A percentile compares a stretch with the other conserved stretches of the same genome.
These are phyloP conservation scores for Arachnopeziza araneosa DNA, from an alignment of 2,329 filamentous ascomycete genomes.

Conservation along the genomic window DNA sequence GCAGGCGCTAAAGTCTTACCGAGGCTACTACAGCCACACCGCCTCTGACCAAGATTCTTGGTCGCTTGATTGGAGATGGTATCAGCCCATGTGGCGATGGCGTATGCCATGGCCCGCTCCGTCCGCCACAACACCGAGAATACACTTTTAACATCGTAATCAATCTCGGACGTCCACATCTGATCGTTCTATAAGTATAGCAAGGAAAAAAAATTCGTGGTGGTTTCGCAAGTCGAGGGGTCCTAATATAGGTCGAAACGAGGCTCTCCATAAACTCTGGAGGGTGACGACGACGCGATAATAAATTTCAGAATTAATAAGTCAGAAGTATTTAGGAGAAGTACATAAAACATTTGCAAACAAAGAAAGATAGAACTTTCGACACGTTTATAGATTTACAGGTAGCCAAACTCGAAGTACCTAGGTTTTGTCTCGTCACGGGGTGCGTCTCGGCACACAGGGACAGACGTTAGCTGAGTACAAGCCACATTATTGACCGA, in stretches of 20 bases:
- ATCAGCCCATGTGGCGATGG: slow-evolving; percentile 2
- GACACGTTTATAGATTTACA: no score
- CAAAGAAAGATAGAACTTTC: no score
- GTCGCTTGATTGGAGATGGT: slow-evolving; percentile 5
- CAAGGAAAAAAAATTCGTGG: slow-evolving; percentile 1
- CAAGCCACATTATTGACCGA: background rate
- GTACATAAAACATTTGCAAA: no score
- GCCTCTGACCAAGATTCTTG: slow-evolving; percentile 3
- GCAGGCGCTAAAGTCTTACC: slow-evolving; percentile 3
- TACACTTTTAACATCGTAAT: slow-evolving; percentile 3
- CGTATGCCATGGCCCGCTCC: slow-evolving; percentile 2
- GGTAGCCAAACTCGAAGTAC: no score
- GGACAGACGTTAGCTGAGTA: no score
- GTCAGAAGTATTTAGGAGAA: no score
- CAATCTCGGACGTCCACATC: slow-evolving; percentile 3
- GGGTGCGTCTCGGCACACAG: no score
- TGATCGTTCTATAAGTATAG: slow-evolving; percentile 5
- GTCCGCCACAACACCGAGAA: slow-evolving; percentile 3
- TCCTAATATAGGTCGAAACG: slow-evolving; percentile 1
- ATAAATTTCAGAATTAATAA: no score
- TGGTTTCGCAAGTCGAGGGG: background rate
- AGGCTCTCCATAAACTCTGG: background rate
- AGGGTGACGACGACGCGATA: slow-evolving; percentile 2
- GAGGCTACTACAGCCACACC: slow-evolving; percentile 1
- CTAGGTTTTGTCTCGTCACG: no score